Conservation (phyloP, 805 yeast genomes). For the Kregervanrija pseudodelftensis region DNA sequence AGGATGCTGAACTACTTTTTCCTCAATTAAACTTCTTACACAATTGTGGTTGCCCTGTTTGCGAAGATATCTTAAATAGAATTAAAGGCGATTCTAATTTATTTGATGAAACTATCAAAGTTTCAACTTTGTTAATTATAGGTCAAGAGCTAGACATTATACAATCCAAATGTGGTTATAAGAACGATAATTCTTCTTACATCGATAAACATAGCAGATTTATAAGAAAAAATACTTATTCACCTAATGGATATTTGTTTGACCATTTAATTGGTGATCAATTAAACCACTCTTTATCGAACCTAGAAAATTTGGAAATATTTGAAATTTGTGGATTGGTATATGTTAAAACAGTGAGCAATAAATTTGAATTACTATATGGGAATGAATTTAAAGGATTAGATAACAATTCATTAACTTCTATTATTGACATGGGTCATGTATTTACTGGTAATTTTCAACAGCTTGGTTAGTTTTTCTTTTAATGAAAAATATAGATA, state of each 20-base stretch:
- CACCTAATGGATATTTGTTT: conserved; percentile 19
- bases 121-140: conserved; percentile 25
- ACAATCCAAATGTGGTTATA: conserved; percentile 11
- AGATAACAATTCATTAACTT: conserved; percentile 12
- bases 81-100: conserved; percentile 1
- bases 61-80: conserved; percentile 12
- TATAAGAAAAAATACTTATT: conserved; percentile 8
- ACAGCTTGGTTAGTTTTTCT: neutral
- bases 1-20: conserved; percentile 23
- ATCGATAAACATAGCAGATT: conserved; percentile 13
- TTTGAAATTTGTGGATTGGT: conserved; percentile 28
- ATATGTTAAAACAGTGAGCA: conserved; percentile 11
- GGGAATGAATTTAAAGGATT: conserved; percentile 20
- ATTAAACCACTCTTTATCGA: conserved; percentile 16
- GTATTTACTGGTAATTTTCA: conserved; percentile 17
- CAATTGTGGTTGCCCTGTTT: conserved; percentile 19
- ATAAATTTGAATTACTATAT: conserved; percentile 17
- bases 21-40: conserved; percentile 23
- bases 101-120: conserved; percentile 22
- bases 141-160: conserved; percentile 25
- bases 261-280: conserved; percentile 24
- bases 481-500: neutral
- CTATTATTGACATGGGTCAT: conserved; percentile 22
- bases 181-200: conserved; percentile 6
- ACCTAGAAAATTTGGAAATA: conserved; percentile 15